Percentiles rank a stretch among this genome's conserved stretches.
Evolutionary conservation across 371 early-diverging fungal genomes (phyloP).

Genomic region (Catenaria anguillulae): DNA sequence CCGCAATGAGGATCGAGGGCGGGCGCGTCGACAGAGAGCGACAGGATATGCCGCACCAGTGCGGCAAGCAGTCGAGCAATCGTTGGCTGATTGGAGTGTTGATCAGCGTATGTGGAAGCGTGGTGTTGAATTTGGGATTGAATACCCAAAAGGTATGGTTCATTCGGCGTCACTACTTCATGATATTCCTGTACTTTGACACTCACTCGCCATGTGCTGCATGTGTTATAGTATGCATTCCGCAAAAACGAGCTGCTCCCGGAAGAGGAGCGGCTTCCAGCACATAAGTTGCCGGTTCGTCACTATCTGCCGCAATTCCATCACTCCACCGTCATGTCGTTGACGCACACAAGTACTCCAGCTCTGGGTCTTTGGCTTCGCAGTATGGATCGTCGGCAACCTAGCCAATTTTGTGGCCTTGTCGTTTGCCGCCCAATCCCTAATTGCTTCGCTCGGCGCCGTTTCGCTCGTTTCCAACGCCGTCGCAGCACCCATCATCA

Average conservation of each 20-base stretch:
- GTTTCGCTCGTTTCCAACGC: conserved; percentile 68
- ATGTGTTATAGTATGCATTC: conserved; percentile 50
- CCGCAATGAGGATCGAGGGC: too few relatives aligned
- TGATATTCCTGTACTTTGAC: too few relatives aligned
- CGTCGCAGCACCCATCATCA: conserved; percentile 68
- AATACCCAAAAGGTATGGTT: conserved; percentile 53
- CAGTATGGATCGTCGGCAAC: conserved; percentile 56
- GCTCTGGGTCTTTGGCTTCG: conserved; percentile 46
- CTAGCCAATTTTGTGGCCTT: conserved; percentile 59
- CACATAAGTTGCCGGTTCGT: conserved; percentile 13
- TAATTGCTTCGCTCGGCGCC: conserved; percentile 66
- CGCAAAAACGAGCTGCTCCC: conserved; percentile 13
- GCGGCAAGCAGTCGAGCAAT: not conserved
- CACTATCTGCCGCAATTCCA: too few relatives aligned
- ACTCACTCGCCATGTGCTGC: too few relatives aligned
- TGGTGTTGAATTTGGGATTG: conserved; percentile 62
- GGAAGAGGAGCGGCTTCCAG: conserved; percentile 16
- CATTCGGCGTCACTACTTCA: too few relatives aligned
- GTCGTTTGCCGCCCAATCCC: conserved; percentile 73
- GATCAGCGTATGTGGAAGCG: conserved; percentile 51
- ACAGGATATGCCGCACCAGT: not conserved
- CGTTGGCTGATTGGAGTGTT: conserved; percentile 46
- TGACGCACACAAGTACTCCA: too few relatives aligned
- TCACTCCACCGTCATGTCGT: too few relatives aligned
- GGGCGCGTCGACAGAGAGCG: too few relatives aligned